Evolutionary conservation across 164 flowering plant genomes (phyloP), one percentile per base, ranked within the genome.

Genomic region (Chimonanthus salicifolius): DNA sequence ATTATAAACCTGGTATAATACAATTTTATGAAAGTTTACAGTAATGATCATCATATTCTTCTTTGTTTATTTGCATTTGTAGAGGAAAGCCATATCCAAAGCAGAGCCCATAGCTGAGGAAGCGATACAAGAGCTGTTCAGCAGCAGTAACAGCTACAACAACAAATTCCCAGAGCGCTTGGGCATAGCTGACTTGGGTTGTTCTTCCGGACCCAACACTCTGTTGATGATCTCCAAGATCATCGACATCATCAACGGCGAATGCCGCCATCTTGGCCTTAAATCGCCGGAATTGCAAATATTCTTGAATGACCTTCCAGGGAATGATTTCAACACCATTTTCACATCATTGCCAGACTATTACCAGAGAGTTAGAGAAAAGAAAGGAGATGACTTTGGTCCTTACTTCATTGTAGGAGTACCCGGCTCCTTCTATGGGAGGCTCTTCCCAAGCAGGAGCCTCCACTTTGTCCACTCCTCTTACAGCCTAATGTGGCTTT

Each of bases 121-220:
- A 81, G 82, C 72, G 83, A 83, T 69, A 83, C 82, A 70, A 83
- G 83, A 71, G 85, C 87, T 44, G 71, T 86, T 16, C 65, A 63
- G 0, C 80, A 79, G 21, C 75, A 20, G 21, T 0, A 20, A 20
- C 21, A 20, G 21, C 21, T 20, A 20, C 21, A 20, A 20, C 21
- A 20, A 20, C 21, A 20, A 20, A 20, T 20, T 20, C 4, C 86
- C 21, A 70, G 47, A 72, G 58, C 72, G 73, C 67, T 43, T 86
- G n/a, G 47, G 74, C 72, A 81, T 91, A 3, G 93, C 88, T 6
- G 96, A 89, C 71, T 54, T 91, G 77, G 93, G 96, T 0, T 91
- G 96, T 58, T 87, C 93, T 21, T 86, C 94, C 1, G 97, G 94
- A 64, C 90, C 89, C 51, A 91, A 91, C 83, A 78, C 97, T 54